Percentiles rank a stretch among this genome's conserved stretches.
Evolutionary conservation across 352 stramenopile genomes (phyloP).

Genomic region (Phytophthora hibernalis): DNA sequence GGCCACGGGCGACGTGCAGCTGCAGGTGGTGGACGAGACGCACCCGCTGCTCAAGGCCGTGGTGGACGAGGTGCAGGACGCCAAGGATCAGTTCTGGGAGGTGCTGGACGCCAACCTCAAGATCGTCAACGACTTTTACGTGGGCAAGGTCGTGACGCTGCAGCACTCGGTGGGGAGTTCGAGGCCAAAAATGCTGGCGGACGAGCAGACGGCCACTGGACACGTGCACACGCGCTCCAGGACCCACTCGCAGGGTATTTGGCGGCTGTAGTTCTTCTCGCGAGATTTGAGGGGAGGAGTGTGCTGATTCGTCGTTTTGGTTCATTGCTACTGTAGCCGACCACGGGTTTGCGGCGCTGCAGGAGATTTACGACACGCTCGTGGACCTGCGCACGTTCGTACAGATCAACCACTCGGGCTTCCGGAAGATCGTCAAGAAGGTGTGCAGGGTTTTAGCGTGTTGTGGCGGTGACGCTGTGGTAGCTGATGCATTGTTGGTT

Average conservation of each 20-base stretch:
- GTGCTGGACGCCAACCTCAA: slow-evolving; percentile 83
- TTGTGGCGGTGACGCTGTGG: background rate
- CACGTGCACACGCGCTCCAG: slow-evolving; percentile 77
- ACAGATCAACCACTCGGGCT: slow-evolving; percentile 93
- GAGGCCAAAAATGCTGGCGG: slow-evolving; percentile 64
- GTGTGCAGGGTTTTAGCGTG: slow-evolving; percentile 26
- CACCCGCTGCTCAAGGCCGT: slow-evolving; percentile 61
- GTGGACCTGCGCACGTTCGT: slow-evolving; percentile 92
- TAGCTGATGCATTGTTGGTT: background rate
- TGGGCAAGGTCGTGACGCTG: slow-evolving; percentile 72
- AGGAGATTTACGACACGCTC: slow-evolving; percentile 91
- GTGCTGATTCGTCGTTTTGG: slow-evolving; percentile 9
- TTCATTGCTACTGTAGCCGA: slow-evolving; percentile 39
- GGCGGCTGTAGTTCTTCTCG: background rate
- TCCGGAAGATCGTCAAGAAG: slow-evolving; percentile 95
- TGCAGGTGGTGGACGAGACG: slow-evolving; percentile 70
- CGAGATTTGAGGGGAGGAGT: slow-evolving; percentile 6
- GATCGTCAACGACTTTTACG: slow-evolving; percentile 88
- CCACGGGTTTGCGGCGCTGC: slow-evolving; percentile 81
- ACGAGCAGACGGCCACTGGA: slow-evolving; percentile 76
- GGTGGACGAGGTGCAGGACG: slow-evolving; percentile 68
- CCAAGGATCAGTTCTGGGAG: slow-evolving; percentile 87
- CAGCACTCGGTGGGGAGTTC: slow-evolving; percentile 77
- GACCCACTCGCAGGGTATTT: slow-evolving; percentile 65
- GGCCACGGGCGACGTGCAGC: slow-evolving; percentile 22